These are phyloP conservation scores for Chalara sp. DNA, from an alignment of 2,329 filamentous ascomycete species.

Conservation along the genomic window DNA sequence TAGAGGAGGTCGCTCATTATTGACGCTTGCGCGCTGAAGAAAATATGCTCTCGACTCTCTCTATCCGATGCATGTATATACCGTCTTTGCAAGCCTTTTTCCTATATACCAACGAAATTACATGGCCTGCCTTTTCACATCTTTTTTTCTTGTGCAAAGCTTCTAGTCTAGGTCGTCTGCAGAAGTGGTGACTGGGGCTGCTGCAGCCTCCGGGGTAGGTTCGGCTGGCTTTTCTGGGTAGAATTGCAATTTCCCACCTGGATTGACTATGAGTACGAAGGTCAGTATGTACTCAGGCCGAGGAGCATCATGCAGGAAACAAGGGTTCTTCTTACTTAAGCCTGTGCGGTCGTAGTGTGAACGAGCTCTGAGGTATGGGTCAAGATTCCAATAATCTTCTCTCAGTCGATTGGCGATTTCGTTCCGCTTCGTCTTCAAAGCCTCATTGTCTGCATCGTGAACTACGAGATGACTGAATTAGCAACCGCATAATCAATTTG, in stretches of 20 bases:
- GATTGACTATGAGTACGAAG: conserved; percentile 47
- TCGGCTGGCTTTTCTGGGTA: conserved; percentile 40
- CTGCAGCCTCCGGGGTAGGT: conserved; percentile 6
- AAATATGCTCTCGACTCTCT: no score
- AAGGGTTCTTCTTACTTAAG: neutral
- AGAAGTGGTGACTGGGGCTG: conserved; percentile 16
- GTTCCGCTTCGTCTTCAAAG: conserved; percentile 51
- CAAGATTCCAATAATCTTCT: conserved; percentile 80
- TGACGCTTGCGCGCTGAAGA: no score
- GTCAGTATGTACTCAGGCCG: neutral
- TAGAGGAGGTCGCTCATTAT: no score
- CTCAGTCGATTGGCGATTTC: conserved; percentile 56
- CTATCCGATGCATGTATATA: no score
- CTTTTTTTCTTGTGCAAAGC: no score
- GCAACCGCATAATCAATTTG: neutral
- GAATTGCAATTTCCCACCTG: conserved; percentile 63
- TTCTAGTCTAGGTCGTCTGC: conserved; percentile 24
- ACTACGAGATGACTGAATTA: conserved; percentile 18
- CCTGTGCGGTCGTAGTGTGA: conserved; percentile 81
- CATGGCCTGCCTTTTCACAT: no score
- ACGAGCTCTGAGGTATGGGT: conserved; percentile 78
- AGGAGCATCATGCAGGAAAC: neutral
- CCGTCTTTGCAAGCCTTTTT: no score
- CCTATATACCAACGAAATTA: no score
- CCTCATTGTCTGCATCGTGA: conserved; percentile 32